A percentile compares a stretch with the other conserved stretches of the same genome.
Conservation (phyloP, 441 rosid species). For the Eruca vesicaria region DNA sequence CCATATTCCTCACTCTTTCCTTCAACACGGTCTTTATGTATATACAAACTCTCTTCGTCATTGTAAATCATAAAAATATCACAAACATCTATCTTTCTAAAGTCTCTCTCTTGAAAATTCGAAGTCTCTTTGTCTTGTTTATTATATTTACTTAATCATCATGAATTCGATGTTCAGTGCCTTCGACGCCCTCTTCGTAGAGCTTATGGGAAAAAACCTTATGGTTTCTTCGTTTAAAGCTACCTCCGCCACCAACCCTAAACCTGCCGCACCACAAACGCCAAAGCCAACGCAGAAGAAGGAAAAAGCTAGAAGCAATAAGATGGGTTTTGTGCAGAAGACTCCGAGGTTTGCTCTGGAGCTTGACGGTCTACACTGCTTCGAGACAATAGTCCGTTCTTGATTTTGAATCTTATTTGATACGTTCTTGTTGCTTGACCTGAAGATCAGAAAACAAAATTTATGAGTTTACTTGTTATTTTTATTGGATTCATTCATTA, state of each 20-base stretch:
- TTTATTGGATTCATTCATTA: conserved; percentile 23
- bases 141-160: background rate
- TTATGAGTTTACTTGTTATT: background rate
- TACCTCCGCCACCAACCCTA: background rate
- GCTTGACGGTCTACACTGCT: conserved; percentile 37
- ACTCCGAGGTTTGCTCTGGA: conserved; percentile 36
- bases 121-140: background rate
- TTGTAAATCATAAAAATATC: background rate
- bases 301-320: conserved; percentile 18
- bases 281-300: conserved; percentile 23
- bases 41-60: background rate
- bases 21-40: conserved; percentile 21
- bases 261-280: conserved; percentile 3
- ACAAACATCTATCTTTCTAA: background rate
- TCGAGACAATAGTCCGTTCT: conserved; percentile 34
- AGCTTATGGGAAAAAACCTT: conserved; percentile 33
- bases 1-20: conserved; percentile 19
- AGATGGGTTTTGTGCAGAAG: conserved; percentile 21
- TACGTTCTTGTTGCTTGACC: background rate
- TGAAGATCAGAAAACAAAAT: conserved; percentile 5
- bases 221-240: conserved; percentile 23
- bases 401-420: conserved; percentile 13
- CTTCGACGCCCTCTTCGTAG: conserved; percentile 35
- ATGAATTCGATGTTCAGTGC: conserved; percentile 40
- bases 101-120: background rate